A percentile compares a stretch with the other conserved stretches of the same genome.
Evolutionary conservation across 495 filamentous ascomycete genomes (phyloP).

Genomic region (Patellaria atrata): DNA sequence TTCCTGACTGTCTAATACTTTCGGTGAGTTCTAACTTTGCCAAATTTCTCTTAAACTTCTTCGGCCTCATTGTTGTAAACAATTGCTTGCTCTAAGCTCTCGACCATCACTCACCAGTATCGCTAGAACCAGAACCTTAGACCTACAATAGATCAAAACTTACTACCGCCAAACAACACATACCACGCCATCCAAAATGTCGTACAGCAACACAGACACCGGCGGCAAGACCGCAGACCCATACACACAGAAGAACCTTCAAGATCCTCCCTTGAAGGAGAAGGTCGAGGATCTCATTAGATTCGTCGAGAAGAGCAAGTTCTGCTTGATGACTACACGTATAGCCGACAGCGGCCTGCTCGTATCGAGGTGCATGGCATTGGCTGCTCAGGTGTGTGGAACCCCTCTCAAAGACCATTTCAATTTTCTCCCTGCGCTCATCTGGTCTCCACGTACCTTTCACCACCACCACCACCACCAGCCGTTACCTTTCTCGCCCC

Average conservation of each 20-base stretch:
- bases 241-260: slow-evolving; percentile 60
- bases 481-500: no score
- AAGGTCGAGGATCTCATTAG: slow-evolving; percentile 62
- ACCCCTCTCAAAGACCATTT: not conserved
- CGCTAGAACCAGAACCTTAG: not conserved
- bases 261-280: slow-evolving; percentile 47
- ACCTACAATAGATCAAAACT: not conserved
- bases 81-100: no score
- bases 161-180: not conserved
- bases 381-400: slow-evolving; percentile 58
- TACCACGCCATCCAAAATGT: slow-evolving; percentile 21
- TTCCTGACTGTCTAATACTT: no score
- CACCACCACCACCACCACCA: not conserved
- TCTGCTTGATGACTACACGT: slow-evolving; percentile 61
- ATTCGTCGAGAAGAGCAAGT: slow-evolving; percentile 60
- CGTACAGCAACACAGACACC: slow-evolving; percentile 46
- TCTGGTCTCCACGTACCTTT: not conserved
- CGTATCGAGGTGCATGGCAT: slow-evolving; percentile 74
- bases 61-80: no score
- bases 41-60: no score
- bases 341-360: slow-evolving; percentile 44
- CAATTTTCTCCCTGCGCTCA: not conserved
- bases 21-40: no score
- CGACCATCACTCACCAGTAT: not conserved
- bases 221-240: slow-evolving; percentile 53